These are phyloP conservation scores for Saturnispora besseyi DNA, from an alignment of 805 yeast species.

Conservation along the genomic window DNA sequence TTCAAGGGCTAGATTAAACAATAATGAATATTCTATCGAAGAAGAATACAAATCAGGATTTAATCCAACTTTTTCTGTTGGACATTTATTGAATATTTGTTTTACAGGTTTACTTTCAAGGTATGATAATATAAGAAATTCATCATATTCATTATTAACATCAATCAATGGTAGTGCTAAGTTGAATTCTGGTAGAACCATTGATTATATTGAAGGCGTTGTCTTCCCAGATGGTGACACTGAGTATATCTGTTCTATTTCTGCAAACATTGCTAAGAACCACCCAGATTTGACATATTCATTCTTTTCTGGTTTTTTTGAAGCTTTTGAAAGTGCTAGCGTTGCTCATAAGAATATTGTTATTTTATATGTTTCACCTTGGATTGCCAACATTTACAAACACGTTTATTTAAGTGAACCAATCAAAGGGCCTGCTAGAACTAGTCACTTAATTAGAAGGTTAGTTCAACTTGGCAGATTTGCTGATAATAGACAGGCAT, in stretches of 20 bases:
- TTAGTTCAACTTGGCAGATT: constrained; percentile 50
- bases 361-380: constrained; percentile 54
- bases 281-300: constrained; percentile 55
- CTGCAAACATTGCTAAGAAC: constrained; percentile 45
- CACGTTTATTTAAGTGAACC: constrained; percentile 47
- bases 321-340: constrained; percentile 37
- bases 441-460: constrained; percentile 52
- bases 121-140: constrained; percentile 47
- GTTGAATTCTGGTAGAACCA: constrained; percentile 48
- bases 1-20: constrained; percentile 42
- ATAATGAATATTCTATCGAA: constrained; percentile 17
- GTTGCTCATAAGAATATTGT: constrained; percentile 30
- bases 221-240: constrained; percentile 62
- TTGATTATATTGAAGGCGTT: constrained; percentile 47
- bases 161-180: constrained; percentile 52
- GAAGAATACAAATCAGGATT: constrained; percentile 32
- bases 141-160: constrained; percentile 56
- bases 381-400: constrained; percentile 60
- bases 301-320: constrained; percentile 41
- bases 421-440: constrained; percentile 49
- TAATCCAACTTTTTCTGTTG: constrained; percentile 28
- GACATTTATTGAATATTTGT: constrained; percentile 53
- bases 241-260: constrained; percentile 48
- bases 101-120: constrained; percentile 60
- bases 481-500: constrained; percentile 41